phyloP scores from a whole-genome alignment of 78 protist species.

The Emiliania huxleyi region DNA sequence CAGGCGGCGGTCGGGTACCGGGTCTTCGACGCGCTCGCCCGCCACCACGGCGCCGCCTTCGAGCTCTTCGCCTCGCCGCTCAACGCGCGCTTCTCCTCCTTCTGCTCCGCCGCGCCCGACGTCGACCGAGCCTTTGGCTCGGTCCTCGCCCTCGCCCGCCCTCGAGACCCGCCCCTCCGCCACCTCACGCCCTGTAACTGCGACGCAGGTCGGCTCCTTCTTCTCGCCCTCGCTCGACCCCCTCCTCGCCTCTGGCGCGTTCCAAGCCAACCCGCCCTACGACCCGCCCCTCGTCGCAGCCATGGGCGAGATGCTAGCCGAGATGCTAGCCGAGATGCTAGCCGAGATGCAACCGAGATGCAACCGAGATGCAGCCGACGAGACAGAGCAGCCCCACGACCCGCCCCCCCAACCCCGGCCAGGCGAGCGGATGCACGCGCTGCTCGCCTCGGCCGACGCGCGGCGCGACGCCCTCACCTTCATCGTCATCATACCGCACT shows the following conservation, averaged over 20 bases:
- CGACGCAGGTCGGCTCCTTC: too few relatives aligned
- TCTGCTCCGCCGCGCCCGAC: conserved; percentile 29
- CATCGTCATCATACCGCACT: background rate
- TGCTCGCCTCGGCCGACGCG: background rate
- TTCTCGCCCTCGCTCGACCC: background rate
- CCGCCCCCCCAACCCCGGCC: background rate
- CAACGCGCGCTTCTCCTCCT: background rate
- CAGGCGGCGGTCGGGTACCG: background rate
- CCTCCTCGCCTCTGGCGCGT: too few relatives aligned
- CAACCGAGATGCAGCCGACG: too few relatives aligned
- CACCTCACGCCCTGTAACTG: too few relatives aligned
- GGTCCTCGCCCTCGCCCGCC: too few relatives aligned
- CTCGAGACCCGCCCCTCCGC: too few relatives aligned
- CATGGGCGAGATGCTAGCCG: too few relatives aligned
- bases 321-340: too few relatives aligned
- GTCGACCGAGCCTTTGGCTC: background rate
- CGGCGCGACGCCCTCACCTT: background rate
- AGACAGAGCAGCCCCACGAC: background rate
- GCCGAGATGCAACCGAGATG: too few relatives aligned
- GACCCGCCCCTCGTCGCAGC: too few relatives aligned
- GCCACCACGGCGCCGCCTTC: background rate
- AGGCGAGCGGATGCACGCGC: background rate
- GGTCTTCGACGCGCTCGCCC: background rate
- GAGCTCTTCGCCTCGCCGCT: conserved; percentile 59
- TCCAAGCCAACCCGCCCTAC: too few relatives aligned